phyloP scores from a whole-genome alignment of 1,284 basidiomycete species.

The Pseudozyma hubeiensis region DNA sequence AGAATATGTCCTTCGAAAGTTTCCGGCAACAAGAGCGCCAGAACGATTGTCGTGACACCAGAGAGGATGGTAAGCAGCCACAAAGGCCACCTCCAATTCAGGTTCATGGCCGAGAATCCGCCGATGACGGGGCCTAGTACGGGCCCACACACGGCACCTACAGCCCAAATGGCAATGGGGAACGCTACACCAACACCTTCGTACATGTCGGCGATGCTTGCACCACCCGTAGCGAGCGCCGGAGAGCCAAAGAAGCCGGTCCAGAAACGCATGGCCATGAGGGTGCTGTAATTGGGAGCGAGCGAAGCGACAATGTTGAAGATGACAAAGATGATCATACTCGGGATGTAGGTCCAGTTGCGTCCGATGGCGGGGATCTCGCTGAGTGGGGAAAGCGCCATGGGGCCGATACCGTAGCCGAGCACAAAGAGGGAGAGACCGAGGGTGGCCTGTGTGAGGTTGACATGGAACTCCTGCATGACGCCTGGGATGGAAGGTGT shows the following conservation, averaged over 20 bases:
- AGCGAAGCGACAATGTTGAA: slow-evolving; percentile 49
- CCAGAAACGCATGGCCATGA: slow-evolving; percentile 62
- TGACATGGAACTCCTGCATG: slow-evolving; percentile 75
- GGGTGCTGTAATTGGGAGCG: slow-evolving; percentile 60
- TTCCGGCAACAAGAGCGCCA: slow-evolving; percentile 64
- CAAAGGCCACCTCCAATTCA: slow-evolving; percentile 67
- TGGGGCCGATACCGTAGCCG: slow-evolving; percentile 68
- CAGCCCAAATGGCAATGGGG: slow-evolving; percentile 66
- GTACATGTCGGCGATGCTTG: slow-evolving; percentile 59
- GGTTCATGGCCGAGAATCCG: slow-evolving; percentile 58
- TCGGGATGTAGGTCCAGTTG: slow-evolving; percentile 52
- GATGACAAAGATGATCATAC: slow-evolving; percentile 38
- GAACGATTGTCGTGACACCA: slow-evolving; percentile 55
- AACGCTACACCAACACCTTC: slow-evolving; percentile 53
- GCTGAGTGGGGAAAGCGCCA: slow-evolving; percentile 72
- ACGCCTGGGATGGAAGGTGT: slow-evolving; percentile 57
- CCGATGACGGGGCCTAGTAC: slow-evolving; percentile 50
- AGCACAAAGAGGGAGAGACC: slow-evolving; percentile 77
- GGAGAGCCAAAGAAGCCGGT: slow-evolving; percentile 63
- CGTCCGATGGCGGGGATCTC: slow-evolving; percentile 73
- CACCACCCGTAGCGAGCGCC: slow-evolving; percentile 57
- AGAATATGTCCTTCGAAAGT: slow-evolving; percentile 66
- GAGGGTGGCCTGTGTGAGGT: slow-evolving; percentile 78
- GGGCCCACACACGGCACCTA: slow-evolving; percentile 62
- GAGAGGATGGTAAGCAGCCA: slow-evolving; percentile 59